Evolutionary conservation across 2,329 filamentous ascomycete genomes (phyloP).

Genomic region (Leptographium lundbergii): DNA sequence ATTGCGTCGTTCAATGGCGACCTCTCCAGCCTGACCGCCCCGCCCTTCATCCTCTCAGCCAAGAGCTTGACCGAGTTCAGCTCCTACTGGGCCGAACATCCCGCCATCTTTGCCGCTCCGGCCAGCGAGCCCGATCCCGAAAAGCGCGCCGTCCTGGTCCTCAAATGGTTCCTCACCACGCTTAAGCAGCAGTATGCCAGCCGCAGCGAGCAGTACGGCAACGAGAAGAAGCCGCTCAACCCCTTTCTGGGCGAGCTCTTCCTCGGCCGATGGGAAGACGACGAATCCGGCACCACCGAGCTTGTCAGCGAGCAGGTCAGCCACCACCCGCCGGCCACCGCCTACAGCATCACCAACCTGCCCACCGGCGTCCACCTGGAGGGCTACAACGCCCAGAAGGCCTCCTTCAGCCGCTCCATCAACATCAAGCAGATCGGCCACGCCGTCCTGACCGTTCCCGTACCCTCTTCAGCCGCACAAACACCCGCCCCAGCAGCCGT

Average conservation of each 20-base stretch:
- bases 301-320: conserved; percentile 89
- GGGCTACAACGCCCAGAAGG: conserved; percentile 94
- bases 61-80: conserved; percentile 72
- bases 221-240: conserved; percentile 96
- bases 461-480: conserved; percentile 15
- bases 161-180: conserved; percentile 93
- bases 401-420: conserved; percentile 86
- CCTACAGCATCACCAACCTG: conserved; percentile 83
- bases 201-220: conserved; percentile 66
- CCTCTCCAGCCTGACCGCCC: conserved; percentile 66
- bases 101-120: conserved; percentile 66
- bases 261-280: conserved; percentile 78
- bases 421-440: conserved; percentile 92
- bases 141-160: conserved; percentile 73
- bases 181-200: conserved; percentile 74
- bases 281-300: conserved; percentile 64
- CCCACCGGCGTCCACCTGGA: conserved; percentile 66
- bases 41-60: conserved; percentile 69
- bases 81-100: conserved; percentile 73
- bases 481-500: background rate
- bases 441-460: conserved; percentile 64
- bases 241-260: conserved; percentile 94
- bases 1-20: conserved; percentile 76
- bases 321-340: conserved; percentile 90
- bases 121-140: conserved; percentile 66